Base-by-base conservation (phyloP, 768 basidiomycete genomes). In the Galerina sulciceps region DNA sequence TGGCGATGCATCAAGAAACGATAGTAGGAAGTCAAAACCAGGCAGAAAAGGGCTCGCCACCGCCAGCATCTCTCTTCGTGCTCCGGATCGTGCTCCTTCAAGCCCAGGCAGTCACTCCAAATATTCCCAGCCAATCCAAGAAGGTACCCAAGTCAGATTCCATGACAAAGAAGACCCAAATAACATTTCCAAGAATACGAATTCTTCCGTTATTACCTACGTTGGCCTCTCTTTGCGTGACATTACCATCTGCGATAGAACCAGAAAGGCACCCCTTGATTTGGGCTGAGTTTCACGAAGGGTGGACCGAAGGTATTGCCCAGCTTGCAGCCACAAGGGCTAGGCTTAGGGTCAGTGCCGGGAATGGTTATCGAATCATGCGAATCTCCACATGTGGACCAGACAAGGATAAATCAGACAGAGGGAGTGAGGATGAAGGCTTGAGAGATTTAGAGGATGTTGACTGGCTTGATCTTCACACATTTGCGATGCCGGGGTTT, bases 11-110 rank as follows among this genome's bases (percentile, higher is more conserved):
- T 26, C 43, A 17, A 48, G 50, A 20, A 38, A 42, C 18, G 42
- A 48, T 10, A 54, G 20, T n/a, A 57, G 59, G 69, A 58, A 71
- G 67, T 34, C 47, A 65, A 61, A 75, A 73, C 75, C 70, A 26
- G 89, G 88, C 15, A 77, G 89, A 37, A 79, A 77, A 42, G 88
- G 88, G 9, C 59, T 91, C n/a, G 85, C 88, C 3, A 83, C 82
- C 1, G 81, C 90, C 5, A 84, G 86, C 3, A 80, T 91, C 62
- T 88, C 88, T 4, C 61, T 91, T 47, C 77, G 82, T n/a, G 69
- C 71, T 18, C 59, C 67, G 5, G 67, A 35, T 40, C 23, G 36
- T 51, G 13, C 36, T 14, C 14, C n/a, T 3, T 23, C 37, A 4
- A 35, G 26, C 26, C 26, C 26, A 31, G 26, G 26, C 26, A 8